Evolutionary conservation across 2,329 filamentous ascomycete species (phyloP), one percentile per base, ranked within the genome.

Genomic region (Ascochyta clinopodiicola): DNA sequence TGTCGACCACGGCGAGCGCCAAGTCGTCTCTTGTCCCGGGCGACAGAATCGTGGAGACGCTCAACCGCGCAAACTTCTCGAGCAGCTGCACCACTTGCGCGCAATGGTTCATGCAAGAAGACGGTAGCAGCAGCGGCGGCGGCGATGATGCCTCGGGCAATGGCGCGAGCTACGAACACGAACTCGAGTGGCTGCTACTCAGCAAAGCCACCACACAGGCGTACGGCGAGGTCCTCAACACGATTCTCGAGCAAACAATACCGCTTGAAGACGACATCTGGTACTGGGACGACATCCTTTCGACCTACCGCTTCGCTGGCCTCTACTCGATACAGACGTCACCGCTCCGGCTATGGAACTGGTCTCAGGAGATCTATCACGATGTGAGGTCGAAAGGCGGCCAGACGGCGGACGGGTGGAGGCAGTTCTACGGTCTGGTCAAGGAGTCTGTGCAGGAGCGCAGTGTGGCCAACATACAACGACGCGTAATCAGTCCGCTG

Each of bases 261-360:
- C 88, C 89, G 0, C 77, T 99, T 17, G 90, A 87, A 66, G 88
- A 96, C 62, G 92, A 96, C 64, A 88, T 96, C 22, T 93, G 89
- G 86, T 98, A 98, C 74, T 99, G 95, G 95, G 91, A 96, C 69
- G 90, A 95, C 63, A 84, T 97, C 2, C 78, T 96, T 27, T 85
- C 86, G 9, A 96, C 91, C 0, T 88, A 91, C 64, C 83, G 86
- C 44, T 91, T 89, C 68, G 93, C 90, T 61, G 88, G 87, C 29
- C 73, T 97, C 3, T 97, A 97, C 75, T 89, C 91, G 13, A 78
- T 96, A 8, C 95, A 99, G 75, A 96, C 88, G 0, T 91, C 89
- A 0, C 95, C 95, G 0, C 67, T 88, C 36, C 84, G 90, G 17
- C 74, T 96, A 31, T 94, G 87, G 86, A 78, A 81, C 3, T 92